Base-by-base conservation (phyloP, 2,329 filamentous ascomycete genomes). In the Cylindrodendrum hubeiense region DNA sequence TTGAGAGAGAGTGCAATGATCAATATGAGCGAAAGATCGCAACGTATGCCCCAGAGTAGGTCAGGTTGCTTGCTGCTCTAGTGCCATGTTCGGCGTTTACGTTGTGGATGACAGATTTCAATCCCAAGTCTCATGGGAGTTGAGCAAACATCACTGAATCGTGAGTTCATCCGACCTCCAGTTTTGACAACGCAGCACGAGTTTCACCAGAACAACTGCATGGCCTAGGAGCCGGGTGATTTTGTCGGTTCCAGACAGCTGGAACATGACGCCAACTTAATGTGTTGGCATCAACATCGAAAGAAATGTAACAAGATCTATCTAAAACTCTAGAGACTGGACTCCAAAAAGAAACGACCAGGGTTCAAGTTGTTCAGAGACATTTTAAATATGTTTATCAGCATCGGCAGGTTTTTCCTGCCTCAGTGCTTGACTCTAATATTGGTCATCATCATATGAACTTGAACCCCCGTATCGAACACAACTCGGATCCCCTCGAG, bases 401-500 rank as follows among this genome's bases (percentile, higher is more conserved):
- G 70, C 77, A 79, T 70, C 65, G 77, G 66, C 76, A 73, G 68
- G 69, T 67, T 61, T 65, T 68, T 71, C 73, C 63, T 51, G 73
- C 88, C 89, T 97, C 93, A 93, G 95, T 93, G 94, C 94, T 98
- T 98, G 94, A 98, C 94, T 98, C 95, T 79, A 76, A 77, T 97
- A 95, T 95, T 91, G 85, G 85, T 91, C 89, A 89, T 97, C 94
- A 97, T 98, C 95, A 97, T 87, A 70, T 91, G 83, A 87, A 87
- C 87, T 92, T 89, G 82, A 89, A 84, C 66, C 65, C 33, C 65
- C 66, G 59, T 71, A 66, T 67, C 57, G 37, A 63, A 50, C 30
- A 24, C 46, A 54, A 41, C 34, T 67, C 57, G 50, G 65, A 65
- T 68, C 69, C 67, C 60, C 69, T 71, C 66, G 67, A 77, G 73